phyloP scores from a whole-genome alignment of 2,329 filamentous ascomycete species.

The Phialemonium atrogriseum region DNA sequence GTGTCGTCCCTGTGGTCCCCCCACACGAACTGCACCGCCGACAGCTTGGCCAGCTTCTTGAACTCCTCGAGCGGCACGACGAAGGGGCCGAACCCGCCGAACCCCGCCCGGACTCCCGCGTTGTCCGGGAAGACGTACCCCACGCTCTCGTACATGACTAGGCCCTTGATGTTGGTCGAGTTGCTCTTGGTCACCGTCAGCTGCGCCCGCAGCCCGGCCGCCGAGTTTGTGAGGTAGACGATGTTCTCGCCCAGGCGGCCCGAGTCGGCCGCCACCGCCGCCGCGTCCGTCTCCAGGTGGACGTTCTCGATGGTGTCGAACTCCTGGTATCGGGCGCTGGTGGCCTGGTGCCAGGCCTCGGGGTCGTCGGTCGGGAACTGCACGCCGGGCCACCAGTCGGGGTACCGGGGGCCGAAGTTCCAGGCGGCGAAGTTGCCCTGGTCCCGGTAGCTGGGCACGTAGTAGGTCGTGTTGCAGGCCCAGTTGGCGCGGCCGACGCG shows the following conservation, averaged over 20 bases:
- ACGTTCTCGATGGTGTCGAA: constrained; percentile 23
- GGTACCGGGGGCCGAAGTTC: constrained; percentile 24
- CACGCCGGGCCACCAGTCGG: constrained; percentile 22
- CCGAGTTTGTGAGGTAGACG: constrained; percentile 26
- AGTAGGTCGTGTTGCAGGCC: constrained; percentile 21
- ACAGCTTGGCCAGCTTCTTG: constrained; percentile 15
- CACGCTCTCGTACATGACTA: constrained; percentile 21
- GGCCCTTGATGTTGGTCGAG: constrained; percentile 25
- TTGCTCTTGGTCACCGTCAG: constrained; percentile 24
- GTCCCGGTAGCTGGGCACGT: constrained; percentile 22
- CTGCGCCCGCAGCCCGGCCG: constrained; percentile 22
- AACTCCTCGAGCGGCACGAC: constrained; percentile 15
- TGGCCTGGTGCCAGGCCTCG: constrained; percentile 24
- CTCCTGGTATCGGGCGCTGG: constrained; percentile 25
- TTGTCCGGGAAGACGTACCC: constrained; percentile 18
- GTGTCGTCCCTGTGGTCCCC: constrained; percentile 17
- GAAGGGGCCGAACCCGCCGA: constrained; percentile 14
- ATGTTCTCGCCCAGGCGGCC: constrained; percentile 19
- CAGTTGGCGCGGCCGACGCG: constrained; percentile 27
- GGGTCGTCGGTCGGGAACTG: constrained; percentile 23
- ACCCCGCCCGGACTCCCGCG: constrained; percentile 5
- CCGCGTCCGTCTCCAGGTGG: constrained; percentile 22
- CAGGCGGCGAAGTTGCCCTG: constrained; percentile 25
- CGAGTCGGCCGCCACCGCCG: constrained; percentile 24
- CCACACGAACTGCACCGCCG: constrained; percentile 18